These are phyloP conservation scores for Aureobasidium sp. DNA, from an alignment of 2,329 filamentous ascomycete species.

Conservation along the genomic window DNA sequence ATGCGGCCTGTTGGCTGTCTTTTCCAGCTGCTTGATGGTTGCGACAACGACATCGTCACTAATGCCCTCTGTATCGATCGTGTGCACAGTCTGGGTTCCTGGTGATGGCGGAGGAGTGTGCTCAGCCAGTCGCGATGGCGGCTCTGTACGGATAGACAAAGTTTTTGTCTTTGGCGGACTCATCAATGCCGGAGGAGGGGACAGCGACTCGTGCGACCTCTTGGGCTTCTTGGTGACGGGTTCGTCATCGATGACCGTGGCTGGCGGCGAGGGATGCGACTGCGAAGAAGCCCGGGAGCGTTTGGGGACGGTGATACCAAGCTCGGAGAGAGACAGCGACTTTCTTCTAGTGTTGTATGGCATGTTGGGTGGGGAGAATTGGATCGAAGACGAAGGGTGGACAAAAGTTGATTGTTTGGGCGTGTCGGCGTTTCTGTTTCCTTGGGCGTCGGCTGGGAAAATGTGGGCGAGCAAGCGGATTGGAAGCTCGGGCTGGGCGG, in stretches of 20 bases:
- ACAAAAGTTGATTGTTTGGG: slow-evolving; percentile 10
- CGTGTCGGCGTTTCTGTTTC: slow-evolving; percentile 12
- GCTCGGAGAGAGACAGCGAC: slow-evolving; percentile 82
- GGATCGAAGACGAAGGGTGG: background rate
- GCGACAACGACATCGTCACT: slow-evolving; percentile 93
- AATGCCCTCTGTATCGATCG: slow-evolving; percentile 74
- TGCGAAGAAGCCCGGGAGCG: slow-evolving; percentile 36
- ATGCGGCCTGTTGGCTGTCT: slow-evolving; percentile 85
- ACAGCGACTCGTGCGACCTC: slow-evolving; percentile 57
- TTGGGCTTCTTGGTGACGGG: slow-evolving; percentile 59
- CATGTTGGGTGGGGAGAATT: slow-evolving; percentile 47
- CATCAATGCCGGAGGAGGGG: slow-evolving; percentile 30
- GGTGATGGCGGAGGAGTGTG: slow-evolving; percentile 78
- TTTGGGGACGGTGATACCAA: slow-evolving; percentile 78
- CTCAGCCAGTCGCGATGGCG: slow-evolving; percentile 45
- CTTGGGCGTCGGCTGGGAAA: slow-evolving; percentile 8
- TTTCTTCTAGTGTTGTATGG: slow-evolving; percentile 96
- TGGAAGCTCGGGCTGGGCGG: slow-evolving; percentile 5
- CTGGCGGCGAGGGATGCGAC: slow-evolving; percentile 48
- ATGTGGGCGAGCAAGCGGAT: slow-evolving; percentile 11
- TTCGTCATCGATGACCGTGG: slow-evolving; percentile 56
- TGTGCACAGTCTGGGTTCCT: slow-evolving; percentile 42
- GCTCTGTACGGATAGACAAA: slow-evolving; percentile 43
- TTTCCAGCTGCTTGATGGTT: slow-evolving; percentile 80
- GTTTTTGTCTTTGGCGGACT: slow-evolving; percentile 39